Evolutionary conservation across 2,329 filamentous ascomycete genomes (phyloP), one percentile per base, ranked within the genome.

Genomic region (Sarocladium kiliense): DNA sequence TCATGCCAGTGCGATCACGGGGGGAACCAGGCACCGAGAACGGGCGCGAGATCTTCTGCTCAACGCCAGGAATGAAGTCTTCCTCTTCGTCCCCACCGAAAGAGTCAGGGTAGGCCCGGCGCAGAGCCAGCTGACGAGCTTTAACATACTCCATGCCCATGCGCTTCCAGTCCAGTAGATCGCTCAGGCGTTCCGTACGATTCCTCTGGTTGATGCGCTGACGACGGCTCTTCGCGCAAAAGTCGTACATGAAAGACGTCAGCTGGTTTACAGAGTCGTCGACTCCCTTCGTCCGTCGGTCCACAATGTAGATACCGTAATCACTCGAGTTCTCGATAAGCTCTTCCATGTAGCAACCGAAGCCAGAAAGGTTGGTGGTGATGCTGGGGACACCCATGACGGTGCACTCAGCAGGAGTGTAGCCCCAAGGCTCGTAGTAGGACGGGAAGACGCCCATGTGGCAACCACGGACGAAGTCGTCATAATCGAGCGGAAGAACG

Each of bases 101-200:
- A 2, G 91, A 93, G 54, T 81, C 79, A 51, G 94, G 93, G 71
- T 97, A 99, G 19, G 94, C 94, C 71, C 94, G 84, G 65, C 94
- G 82, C 60, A 99, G 78, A 23, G 94, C 94, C 66, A 99, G 74
- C 71, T 97, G 94, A 50, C 94, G 85, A 32, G 94, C 94, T 78
- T 97, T 99, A 74, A 97, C 91, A 68, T 99, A 99, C 74, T 99
- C 94, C 86, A 97, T 87, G 21, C 94, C 94, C 94, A 99, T 99
- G 51, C 94, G 84, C 81, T 97, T 97, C 94, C 94, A 99, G 74
- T 99, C 94, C 39, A 99, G 80, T 58, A 99, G 78, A 69, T 99
- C 94, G 66, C 91, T 96, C 55, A 99, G 77, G 49, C 94, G 85
- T 77, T 99, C 94, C 0, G 94, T 99, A 55, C 94, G 85, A 74